Percentiles rank a stretch among this genome's conserved stretches.
Conservation (phyloP, 352 stramenopile genomes). For the Paralagenidium karlingii region DNA sequence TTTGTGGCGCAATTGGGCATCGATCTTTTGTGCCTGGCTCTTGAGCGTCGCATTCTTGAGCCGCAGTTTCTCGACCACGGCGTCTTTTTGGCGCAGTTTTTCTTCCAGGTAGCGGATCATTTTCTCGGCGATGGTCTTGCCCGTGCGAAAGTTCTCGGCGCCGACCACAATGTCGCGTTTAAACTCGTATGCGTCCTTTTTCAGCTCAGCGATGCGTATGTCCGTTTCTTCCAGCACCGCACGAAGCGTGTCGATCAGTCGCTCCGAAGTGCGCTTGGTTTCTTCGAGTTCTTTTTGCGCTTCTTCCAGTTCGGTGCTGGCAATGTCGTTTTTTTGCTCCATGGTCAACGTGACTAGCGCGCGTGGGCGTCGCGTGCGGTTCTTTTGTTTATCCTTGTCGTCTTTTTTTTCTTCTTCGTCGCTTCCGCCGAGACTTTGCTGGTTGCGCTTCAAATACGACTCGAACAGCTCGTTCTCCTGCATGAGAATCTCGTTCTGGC, state of each 20-base stretch:
- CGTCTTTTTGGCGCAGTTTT: conserved; percentile 87
- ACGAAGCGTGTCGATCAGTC: conserved; percentile 89
- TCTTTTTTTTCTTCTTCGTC: conserved; percentile 61
- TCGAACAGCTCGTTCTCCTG: conserved; percentile 88
- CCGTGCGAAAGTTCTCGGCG: conserved; percentile 89
- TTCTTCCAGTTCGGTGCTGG: conserved; percentile 75
- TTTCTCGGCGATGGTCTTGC: conserved; percentile 89
- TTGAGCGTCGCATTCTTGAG: conserved; percentile 92
- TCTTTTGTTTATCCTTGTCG: conserved; percentile 34
- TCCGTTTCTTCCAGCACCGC: conserved; percentile 90
- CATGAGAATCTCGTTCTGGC: conserved; percentile 81
- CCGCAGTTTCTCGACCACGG: conserved; percentile 87
- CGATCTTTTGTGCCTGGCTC: conserved; percentile 86
- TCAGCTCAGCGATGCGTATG: conserved; percentile 89
- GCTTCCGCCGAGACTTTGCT: conserved; percentile 19
- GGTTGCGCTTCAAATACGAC: conserved; percentile 66
- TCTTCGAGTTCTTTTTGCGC: conserved; percentile 84
- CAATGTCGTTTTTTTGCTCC: conserved; percentile 90
- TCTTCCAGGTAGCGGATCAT: conserved; percentile 94
- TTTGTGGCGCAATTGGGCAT: conserved; percentile 86
- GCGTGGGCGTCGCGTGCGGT: conserved; percentile 34
- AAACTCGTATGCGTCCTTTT: conserved; percentile 95
- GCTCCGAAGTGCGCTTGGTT: conserved; percentile 81
- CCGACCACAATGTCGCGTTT: conserved; percentile 91
- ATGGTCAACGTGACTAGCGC: conserved; percentile 72